These are phyloP conservation scores for Epichloe festucae DNA, from an alignment of 2,329 filamentous ascomycete genomes.

Conservation along the genomic window DNA sequence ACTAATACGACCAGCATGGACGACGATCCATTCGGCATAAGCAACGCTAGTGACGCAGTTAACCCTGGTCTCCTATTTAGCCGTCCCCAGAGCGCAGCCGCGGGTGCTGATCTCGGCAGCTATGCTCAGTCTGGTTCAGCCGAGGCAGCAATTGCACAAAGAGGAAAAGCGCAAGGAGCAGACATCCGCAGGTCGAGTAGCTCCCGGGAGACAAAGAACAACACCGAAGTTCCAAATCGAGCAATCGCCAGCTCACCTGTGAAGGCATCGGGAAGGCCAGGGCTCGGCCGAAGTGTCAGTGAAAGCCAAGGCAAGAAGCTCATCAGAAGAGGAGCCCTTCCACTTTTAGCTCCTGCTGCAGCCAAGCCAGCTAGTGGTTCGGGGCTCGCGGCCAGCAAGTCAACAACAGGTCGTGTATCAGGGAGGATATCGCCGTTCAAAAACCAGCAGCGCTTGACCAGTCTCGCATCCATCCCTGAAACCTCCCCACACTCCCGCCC, in stretches of 20 bases:
- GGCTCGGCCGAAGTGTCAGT: slow-evolving; percentile 40
- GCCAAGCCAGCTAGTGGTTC: slow-evolving; percentile 17
- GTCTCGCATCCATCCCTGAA: slow-evolving; percentile 47
- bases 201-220: slow-evolving; percentile 27
- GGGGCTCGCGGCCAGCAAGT: slow-evolving; percentile 20
- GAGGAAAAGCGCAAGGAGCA: slow-evolving; percentile 16
- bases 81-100: slow-evolving; percentile 33
- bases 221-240: slow-evolving; percentile 28
- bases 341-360: slow-evolving; percentile 34
- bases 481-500: slow-evolving; percentile 27
- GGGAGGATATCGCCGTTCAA: slow-evolving; percentile 43
- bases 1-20: slow-evolving; percentile 20
- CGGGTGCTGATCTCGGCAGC: slow-evolving; percentile 26
- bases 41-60: slow-evolving; percentile 35
- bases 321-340: slow-evolving; percentile 26
- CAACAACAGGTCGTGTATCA: slow-evolving; percentile 25
- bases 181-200: slow-evolving; percentile 30
- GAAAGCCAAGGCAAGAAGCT: slow-evolving; percentile 37
- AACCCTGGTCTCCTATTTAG: slow-evolving; percentile 47
- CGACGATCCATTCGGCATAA: slow-evolving; percentile 39
- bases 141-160: slow-evolving; percentile 15
- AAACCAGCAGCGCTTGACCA: slow-evolving; percentile 34
- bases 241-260: slow-evolving; percentile 35
- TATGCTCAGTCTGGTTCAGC: slow-evolving; percentile 17
- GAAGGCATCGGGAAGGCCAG: slow-evolving; percentile 34